Conservation (phyloP, 1,284 basidiomycete species). For the Fomitopsis palustris region DNA sequence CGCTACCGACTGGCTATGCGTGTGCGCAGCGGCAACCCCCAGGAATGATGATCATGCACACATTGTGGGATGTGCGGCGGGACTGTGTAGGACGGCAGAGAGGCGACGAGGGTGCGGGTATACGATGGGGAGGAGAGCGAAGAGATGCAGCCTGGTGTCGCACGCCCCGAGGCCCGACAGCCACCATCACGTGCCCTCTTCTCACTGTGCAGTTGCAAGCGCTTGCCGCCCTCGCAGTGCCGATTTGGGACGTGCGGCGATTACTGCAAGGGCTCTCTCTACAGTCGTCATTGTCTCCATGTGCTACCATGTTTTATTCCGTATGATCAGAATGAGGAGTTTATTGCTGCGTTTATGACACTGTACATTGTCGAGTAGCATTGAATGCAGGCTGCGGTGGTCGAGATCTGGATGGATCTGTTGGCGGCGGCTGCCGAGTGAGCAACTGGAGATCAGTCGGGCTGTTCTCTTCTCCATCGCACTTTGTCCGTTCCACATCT, state of each 20-base stretch:
- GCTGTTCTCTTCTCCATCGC: conserved; percentile 4
- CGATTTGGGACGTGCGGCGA: too few relatives aligned
- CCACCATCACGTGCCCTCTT: background rate
- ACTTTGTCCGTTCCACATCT: conserved; percentile 26
- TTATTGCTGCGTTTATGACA: too few relatives aligned
- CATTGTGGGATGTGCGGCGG: too few relatives aligned
- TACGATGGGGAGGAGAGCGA: conserved; percentile 1
- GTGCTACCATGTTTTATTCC: background rate
- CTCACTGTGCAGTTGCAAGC: background rate
- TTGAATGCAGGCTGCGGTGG: background rate
- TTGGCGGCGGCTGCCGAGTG: background rate
- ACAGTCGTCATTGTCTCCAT: background rate
- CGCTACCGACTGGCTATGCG: too few relatives aligned
- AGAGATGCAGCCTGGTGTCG: conserved; percentile 1
- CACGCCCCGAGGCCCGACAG: conserved; percentile 3
- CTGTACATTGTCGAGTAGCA: too few relatives aligned
- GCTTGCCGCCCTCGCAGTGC: background rate
- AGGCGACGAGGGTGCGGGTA: background rate
- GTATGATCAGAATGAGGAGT: too few relatives aligned
- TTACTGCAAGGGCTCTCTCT: background rate
- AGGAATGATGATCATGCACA: too few relatives aligned
- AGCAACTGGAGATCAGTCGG: conserved; percentile 9
- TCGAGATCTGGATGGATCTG: background rate
- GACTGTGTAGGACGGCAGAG: background rate
- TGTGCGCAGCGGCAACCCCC: background rate